phyloP scores from a whole-genome alignment of 164 flowering plant species.

The Liquidambar formosana region DNA sequence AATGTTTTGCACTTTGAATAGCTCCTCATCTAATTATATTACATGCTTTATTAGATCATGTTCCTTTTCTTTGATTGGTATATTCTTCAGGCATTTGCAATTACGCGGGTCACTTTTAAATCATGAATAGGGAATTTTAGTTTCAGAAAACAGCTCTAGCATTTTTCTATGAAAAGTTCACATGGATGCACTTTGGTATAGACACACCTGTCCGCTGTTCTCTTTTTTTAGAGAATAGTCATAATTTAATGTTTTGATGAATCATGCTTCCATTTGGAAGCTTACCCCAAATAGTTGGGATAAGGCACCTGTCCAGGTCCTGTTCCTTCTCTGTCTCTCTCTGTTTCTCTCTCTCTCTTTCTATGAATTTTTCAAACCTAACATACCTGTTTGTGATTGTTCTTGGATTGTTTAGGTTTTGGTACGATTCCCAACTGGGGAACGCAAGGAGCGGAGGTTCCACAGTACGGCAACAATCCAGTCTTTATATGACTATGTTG shows the following conservation, averaged over 20 bases:
- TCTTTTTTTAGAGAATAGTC: no score
- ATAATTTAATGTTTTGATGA: no score
- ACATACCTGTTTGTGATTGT: background rate
- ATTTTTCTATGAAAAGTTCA: background rate
- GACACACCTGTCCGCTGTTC: background rate
- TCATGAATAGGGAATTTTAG: background rate
- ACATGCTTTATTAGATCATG: background rate
- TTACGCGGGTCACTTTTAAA: background rate
- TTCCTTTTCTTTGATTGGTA: background rate
- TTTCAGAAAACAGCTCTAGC: background rate
- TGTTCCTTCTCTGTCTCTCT: no score
- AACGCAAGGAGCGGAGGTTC: constrained; percentile 90
- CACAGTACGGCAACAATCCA: constrained; percentile 65
- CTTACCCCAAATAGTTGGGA: no score
- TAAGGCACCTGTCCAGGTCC: no score
- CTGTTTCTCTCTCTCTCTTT: background rate
- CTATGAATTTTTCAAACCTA: background rate
- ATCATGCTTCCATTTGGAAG: no score
- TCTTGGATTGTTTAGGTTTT: constrained; percentile 52
- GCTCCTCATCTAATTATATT: no score
- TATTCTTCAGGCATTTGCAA: background rate
- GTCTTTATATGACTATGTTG: constrained; percentile 83
- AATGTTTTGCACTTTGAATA: no score
- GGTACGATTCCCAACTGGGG: constrained; percentile 87
- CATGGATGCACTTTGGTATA: background rate